Conservation (phyloP, 1,139 yeast genomes). For the Debaryomyces sp. region DNA sequence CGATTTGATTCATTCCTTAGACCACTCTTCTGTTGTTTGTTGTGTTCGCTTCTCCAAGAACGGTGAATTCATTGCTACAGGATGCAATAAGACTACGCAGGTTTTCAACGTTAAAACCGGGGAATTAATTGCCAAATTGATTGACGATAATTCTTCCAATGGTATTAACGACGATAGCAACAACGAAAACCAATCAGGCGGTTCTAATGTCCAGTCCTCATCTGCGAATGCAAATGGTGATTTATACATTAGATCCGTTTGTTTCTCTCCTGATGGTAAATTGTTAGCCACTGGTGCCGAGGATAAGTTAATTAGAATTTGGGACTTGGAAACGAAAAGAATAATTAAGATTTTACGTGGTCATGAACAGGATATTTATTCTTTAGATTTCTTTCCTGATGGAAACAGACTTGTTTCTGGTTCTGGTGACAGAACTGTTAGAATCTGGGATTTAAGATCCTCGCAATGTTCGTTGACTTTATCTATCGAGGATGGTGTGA, state of each 20-base stretch:
- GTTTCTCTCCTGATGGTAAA: constrained; percentile 97
- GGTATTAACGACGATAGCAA: constrained; percentile 37
- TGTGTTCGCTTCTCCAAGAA: constrained; percentile 93
- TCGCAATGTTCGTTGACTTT: constrained; percentile 90
- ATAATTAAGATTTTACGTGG: constrained; percentile 89
- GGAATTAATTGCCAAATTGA: constrained; percentile 80
- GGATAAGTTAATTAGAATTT: constrained; percentile 92
- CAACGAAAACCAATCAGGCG: constrained; percentile 20
- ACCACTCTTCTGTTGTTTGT: constrained; percentile 93
- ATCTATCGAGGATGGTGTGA: constrained; percentile 95
- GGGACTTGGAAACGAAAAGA: constrained; percentile 90
- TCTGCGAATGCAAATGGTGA: constrained; percentile 65
- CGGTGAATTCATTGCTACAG: constrained; percentile 94
- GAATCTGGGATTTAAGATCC: constrained; percentile 94
- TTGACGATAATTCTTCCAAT: constrained; percentile 69
- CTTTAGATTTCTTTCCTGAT: constrained; percentile 93
- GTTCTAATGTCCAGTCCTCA: constrained; percentile 23
- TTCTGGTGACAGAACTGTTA: constrained; percentile 93
- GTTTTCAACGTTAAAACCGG: constrained; percentile 94
- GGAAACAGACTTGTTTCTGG: constrained; percentile 95
- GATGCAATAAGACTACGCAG: constrained; percentile 95
- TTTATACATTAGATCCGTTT: constrained; percentile 90
- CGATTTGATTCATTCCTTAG: constrained; percentile 85
- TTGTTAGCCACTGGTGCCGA: constrained; percentile 97
- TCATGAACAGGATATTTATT: constrained; percentile 97